Percentiles rank a stretch among this genome's conserved stretches.
phyloP scores from a whole-genome alignment of 805 yeast species.

The Priceomyces castillae region DNA sequence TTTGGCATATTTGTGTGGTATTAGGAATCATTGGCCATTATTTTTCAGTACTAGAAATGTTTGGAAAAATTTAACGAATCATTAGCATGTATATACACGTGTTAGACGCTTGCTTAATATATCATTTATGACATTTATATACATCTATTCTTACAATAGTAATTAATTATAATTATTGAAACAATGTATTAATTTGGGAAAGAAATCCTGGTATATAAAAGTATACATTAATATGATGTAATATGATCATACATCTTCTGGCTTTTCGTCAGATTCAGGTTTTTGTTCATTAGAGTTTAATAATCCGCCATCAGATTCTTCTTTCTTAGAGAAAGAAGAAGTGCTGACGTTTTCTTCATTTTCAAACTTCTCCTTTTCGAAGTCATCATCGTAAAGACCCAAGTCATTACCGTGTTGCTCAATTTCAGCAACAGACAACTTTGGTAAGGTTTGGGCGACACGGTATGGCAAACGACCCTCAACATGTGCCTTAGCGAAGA shows the following conservation, averaged over 20 bases:
- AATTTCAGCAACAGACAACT: constrained; percentile 53
- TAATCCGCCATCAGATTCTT: constrained; percentile 6
- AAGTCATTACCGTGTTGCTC: constrained; percentile 58
- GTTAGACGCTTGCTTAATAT: no score
- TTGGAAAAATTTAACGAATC: constrained; percentile 32
- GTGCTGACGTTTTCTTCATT: constrained; percentile 21
- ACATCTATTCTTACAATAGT: no score
- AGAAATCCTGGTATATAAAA: not conserved
- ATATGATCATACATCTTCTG: not conserved
- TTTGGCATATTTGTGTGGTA: constrained; percentile 92
- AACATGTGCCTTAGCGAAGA: constrained; percentile 57
- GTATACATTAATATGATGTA: not conserved
- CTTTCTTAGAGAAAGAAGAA: constrained; percentile 14
- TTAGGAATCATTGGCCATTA: constrained; percentile 91
- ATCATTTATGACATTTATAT: no score
- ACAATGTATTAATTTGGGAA: not conserved
- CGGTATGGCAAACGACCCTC: constrained; percentile 60
- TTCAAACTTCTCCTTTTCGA: constrained; percentile 39
- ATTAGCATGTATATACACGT: no score
- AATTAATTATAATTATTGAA: not conserved
- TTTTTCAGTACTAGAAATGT: constrained; percentile 71
- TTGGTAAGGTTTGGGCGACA: constrained; percentile 63
- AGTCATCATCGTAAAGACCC: constrained; percentile 50
- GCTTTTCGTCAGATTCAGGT: not conserved
- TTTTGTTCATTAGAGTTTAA: constrained; percentile 1